These are phyloP conservation scores for Boletellus deceptivus DNA, from an alignment of 1,284 basidiomycete species.

Conservation along the genomic window DNA sequence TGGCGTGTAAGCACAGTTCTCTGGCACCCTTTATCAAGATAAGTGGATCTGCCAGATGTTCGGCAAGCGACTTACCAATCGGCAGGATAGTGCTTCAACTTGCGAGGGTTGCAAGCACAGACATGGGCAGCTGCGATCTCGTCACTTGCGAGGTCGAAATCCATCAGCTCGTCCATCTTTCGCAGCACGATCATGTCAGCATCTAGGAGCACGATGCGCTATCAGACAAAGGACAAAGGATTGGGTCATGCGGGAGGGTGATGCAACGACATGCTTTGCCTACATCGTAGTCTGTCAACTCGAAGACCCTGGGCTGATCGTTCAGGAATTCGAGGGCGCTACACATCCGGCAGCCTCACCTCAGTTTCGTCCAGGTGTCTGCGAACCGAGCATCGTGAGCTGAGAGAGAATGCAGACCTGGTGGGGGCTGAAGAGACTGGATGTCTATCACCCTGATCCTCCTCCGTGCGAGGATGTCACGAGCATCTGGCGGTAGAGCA, in stretches of 20 bases:
- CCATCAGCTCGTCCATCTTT: constrained; percentile 93
- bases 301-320: constrained; percentile 62
- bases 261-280: constrained; percentile 17
- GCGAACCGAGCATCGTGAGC: constrained; percentile 65
- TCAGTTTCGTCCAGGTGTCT: constrained; percentile 91
- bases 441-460: constrained; percentile 62
- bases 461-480: constrained; percentile 51
- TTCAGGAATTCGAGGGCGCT: constrained; percentile 2
- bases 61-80: constrained; percentile 69
- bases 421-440: constrained; percentile 55
- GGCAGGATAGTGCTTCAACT: constrained; percentile 77
- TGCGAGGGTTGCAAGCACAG: constrained; percentile 92
- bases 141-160: constrained; percentile 60
- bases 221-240: constrained; percentile 2
- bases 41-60: background rate
- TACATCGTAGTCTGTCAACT: constrained; percentile 74
- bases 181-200: constrained; percentile 86
- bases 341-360: constrained; percentile 44
- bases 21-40: constrained; percentile 67
- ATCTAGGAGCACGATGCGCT: constrained; percentile 86
- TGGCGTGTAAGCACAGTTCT: constrained; percentile 81
- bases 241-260: background rate
- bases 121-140: constrained; percentile 86
- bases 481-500: constrained; percentile 52
- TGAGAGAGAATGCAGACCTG: constrained; percentile 48